Evolutionary conservation across 768 basidiomycete species (phyloP), one percentile per base, ranked within the genome.

Genomic region (Boletus rubescentipes): DNA sequence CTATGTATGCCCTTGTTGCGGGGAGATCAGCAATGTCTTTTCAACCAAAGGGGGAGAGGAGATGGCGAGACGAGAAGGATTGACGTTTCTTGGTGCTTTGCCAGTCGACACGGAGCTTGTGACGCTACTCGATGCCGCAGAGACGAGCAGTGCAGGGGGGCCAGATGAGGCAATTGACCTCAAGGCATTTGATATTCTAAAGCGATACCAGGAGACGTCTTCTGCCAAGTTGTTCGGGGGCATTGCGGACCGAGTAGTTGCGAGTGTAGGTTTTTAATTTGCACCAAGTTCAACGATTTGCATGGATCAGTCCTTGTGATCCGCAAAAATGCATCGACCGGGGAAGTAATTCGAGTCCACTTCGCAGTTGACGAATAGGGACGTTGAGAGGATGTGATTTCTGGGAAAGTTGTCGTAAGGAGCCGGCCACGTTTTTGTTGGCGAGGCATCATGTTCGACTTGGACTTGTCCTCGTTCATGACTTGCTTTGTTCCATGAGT

Each of bases 1-100:
- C 46, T 98, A 97, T 73, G 90, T 89, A 18, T 98, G 96, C 66
- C 97, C 97, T 41, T 97, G 95, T 67, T 98, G 97, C 68, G 92
- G 92, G 15, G 95, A 98, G 70, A 77, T 98, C 61, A 92, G 86
- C 75, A 92, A 96, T 69, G 83, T 97, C 49, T 99, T 98, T 70
- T 97, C 94, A 9, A 88, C 85, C 5, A 93, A 93, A 15, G 97
- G 97, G 2, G 97, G 95, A 2, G 84, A 87, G 71, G 89, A 86
- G 64, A 86, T 94, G 88, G 93, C 91, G 5, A 76, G 78, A 57
- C 79, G 79, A 46, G 91, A 95, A 63, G 80, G 77, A 1, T 62
- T 98, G 35, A 69, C 66, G 44, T 97, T 94, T 67, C 76, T 99
- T 50, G 97, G 97, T 11, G 81, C 89, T 39, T 76, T 99, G 36